Conservation (phyloP, 2,329 filamentous ascomycete species). For the Coleophoma eucalyptorum region DNA sequence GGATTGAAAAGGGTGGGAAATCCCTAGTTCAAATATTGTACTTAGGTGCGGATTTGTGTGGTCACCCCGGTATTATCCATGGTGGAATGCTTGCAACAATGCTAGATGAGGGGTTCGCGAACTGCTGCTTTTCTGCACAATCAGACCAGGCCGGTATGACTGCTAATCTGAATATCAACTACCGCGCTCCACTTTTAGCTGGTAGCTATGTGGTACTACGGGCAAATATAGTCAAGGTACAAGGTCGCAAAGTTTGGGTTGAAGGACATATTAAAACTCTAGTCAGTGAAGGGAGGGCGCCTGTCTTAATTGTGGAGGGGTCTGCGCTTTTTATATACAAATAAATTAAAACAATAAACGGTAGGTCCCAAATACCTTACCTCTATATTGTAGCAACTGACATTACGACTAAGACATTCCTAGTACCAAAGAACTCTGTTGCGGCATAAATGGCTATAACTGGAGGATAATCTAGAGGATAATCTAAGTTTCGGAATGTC, state of each 20-base stretch:
- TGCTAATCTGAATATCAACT: constrained; percentile 75
- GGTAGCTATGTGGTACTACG: constrained; percentile 70
- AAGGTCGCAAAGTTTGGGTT: constrained; percentile 90
- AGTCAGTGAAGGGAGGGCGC: no score
- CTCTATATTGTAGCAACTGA: no score
- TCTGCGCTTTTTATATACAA: no score
- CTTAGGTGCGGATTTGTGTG: constrained; percentile 73
- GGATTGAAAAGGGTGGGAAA: constrained; percentile 64
- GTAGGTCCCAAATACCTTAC: no score
- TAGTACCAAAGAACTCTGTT: no score
- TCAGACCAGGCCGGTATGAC: constrained; percentile 81
- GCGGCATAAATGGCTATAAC: no score
- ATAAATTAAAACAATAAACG: no score
- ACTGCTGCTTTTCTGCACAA: constrained; percentile 79
- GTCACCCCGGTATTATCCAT: constrained; percentile 84
- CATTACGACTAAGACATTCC: no score
- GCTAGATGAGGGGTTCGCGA: constrained; percentile 80
- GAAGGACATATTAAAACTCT: constrained; percentile 70
- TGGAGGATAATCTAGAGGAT: no score
- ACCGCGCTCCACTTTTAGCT: constrained; percentile 73
- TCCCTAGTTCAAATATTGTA: constrained; percentile 67
- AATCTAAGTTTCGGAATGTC: no score
- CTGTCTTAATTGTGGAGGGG: no score
- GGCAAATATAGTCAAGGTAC: constrained; percentile 74
- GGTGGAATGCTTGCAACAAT: constrained; percentile 84